Base-by-base conservation (phyloP, 768 basidiomycete species). In the Peribolospora baueri region DNA sequence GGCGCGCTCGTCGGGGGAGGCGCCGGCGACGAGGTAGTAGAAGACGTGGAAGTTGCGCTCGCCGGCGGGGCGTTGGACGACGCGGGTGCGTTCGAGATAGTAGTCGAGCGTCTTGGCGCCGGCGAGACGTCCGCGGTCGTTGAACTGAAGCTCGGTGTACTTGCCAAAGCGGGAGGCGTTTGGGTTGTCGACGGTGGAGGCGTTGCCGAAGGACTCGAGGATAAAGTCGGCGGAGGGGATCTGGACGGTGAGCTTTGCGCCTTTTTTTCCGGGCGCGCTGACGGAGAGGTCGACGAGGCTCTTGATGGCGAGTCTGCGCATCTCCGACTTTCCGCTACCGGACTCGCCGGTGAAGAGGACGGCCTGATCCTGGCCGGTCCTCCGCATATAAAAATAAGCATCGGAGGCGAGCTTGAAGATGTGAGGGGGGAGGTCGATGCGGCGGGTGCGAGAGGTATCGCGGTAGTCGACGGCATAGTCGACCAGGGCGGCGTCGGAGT, bases 31-130 rank as follows among this genome's bases (percentile, higher is more conserved):
- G 63, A 98, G 77, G 67, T 93, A 93, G 66, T 97, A 95, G 68
- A 97, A 93, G 42, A 91, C 87, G 67, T 98, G 88, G 66, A 97
- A 95, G 61, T 93, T 95, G 8, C 90, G 78, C 68, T 98, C 90
- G 54, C 87, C 88, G 0, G 81, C 83, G 0, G 85, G 83, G 0
- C 83, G 76, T 25, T 78, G 77, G 5, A 85, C 76, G n/a, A 95
- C 86, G 7, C 88, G 79, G 60, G 81, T 85, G 54, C 85, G 74
- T 67, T 95, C 87, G 52, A 98, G 75, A 68, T 91, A 91, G 70
- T 98, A 95, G 65, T 95, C 88, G 59, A 97, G 78, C 0, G 87
- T 90, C 68, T 97, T 97, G 65, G 86, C 72, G 58, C 93, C 93
- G 49, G 73, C 79, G 0, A 97, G 70, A 3, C 88, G 75, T 5